Evolutionary conservation across 805 yeast species (phyloP), one percentile per base, ranked within the genome.

Genomic region (Komagataella phaffii): DNA sequence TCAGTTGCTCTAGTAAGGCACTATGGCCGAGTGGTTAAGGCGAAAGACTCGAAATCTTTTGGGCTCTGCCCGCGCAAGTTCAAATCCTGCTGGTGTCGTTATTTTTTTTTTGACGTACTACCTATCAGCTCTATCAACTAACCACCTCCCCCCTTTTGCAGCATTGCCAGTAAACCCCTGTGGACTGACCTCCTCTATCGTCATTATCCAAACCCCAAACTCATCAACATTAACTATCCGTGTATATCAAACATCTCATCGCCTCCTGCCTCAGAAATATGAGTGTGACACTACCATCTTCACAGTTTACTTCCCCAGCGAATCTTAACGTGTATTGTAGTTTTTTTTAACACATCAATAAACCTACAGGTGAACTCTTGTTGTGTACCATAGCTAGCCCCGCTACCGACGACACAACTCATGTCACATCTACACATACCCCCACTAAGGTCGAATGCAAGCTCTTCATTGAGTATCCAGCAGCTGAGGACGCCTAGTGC

Each of bases 21-120:
- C 76, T 76, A 74, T 79, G 83, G 81, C 83, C 83, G 83, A 79
- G 83, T 74, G 84, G 83, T 78, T 79, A 79, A 79, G 83, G 83
- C 81, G 84, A 73, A 70, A 78, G 83, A 76, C 81, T 80, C 83
- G 81, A 80, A 80, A 71, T 71, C 83, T 78, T 71, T 75, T 79
- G 83, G 83, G 83, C 76, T 77, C 72, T 74, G 79, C 83, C 83
- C 83, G 83, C 85, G 83, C 82, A 75, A 83, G 85, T 79, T 79
- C 83, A 79, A 79, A 75, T 79, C 83, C 85, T 78, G 83, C 82
- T 75, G 81, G 77, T 79, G 82, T 77, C 85, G 83, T 53, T 61
- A 59, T 60, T 61, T 67, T 69, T 69, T 69, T 63, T 17, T 17
- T 17, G 17, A 17, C 17, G 17, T 17, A 1, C 17, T 17, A 17